Evolutionary conservation across 106 monocot species (phyloP), one percentile per base, ranked within the genome.

Genomic region (Platanthera guangdongensis): DNA sequence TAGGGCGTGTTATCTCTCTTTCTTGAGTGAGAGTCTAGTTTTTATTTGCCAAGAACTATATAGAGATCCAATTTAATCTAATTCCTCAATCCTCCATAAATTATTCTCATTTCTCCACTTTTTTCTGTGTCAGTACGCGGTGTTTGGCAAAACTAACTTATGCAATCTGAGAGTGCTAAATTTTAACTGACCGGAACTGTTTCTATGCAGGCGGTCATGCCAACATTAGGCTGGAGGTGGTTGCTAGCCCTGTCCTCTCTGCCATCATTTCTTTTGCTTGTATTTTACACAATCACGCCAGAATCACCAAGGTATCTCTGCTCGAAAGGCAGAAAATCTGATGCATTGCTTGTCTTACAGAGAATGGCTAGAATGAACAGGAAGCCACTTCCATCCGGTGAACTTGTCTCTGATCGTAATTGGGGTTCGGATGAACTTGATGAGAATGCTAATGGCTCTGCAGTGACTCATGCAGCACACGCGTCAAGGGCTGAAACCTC

Each of bases 241-340:
- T 73, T 95, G 76, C 86, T 95, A 50, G 89, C 74, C 9, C 21
- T 95, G 1, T 92, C 95, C 19, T 80, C 92, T 52, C 51, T 86
- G 32, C 92, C 95, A 52, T 90, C 92, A 14, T 88, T 95, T 79
- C 45, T 84, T 57, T 74, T 95, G 80, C 88, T 95, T 22, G 5
- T 95, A 73, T 95, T 95, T 80, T 95, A 87, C 74, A 30, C 77
- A 6, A 7, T 85, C 5, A 76, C 78, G 9, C 92, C 89, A 45
- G 95, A 95, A 78, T 95, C 92, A 68, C 95, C 92, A 49, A 86
- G 95, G 65, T 95, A 88, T 75, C 87, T 95, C 15, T 89, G 86
- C 89, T 84, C 74, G 78, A 87, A 81, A 84, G 89, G 88, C 25
- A 86, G 78, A 85, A 76, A 54, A 72, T 25, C 72, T 19, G 89